phyloP scores from a whole-genome alignment of 495 filamentous ascomycete genomes.

The Aspergillus incahuasiensis region DNA sequence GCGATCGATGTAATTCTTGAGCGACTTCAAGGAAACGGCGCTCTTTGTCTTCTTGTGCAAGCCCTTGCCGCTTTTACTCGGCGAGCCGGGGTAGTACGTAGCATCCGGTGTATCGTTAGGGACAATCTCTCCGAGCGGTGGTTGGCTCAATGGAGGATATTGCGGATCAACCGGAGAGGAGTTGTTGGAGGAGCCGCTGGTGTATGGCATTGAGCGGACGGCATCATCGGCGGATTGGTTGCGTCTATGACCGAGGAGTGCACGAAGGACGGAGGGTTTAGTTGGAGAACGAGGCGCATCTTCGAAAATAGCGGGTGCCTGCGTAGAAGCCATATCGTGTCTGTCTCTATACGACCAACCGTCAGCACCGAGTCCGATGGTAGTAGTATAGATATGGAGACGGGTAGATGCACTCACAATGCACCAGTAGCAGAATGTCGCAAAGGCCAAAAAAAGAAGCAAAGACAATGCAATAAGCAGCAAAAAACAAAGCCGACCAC shows the following conservation, averaged over 20 bases:
- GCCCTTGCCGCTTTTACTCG: conserved; percentile 29
- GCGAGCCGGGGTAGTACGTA: conserved; percentile 17
- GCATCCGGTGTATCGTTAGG: conserved; percentile 34
- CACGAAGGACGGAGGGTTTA: conserved; percentile 41
- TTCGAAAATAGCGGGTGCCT: conserved; percentile 43
- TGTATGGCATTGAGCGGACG: conserved; percentile 12
- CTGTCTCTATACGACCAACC: conserved; percentile 20
- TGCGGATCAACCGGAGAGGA: conserved; percentile 27
- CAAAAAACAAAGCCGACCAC: conserved; percentile 11
- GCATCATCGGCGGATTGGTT: conserved; percentile 40
- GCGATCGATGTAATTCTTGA: conserved; percentile 53
- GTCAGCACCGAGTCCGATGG: conserved; percentile 10
- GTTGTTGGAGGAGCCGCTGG: background rate
- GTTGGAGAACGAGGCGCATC: conserved; percentile 35
- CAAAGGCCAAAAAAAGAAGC: conserved; percentile 8
- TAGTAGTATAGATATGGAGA: background rate
- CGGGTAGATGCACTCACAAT: conserved; percentile 21
- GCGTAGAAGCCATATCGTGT: conserved; percentile 37
- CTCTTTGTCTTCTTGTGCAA: conserved; percentile 63
- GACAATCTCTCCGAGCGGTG: conserved; percentile 35
- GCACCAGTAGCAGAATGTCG: conserved; percentile 18
- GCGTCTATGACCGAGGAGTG: conserved; percentile 40
- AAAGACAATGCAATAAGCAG: conserved; percentile 17
- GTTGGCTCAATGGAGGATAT: conserved; percentile 22
- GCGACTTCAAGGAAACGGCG: conserved; percentile 60